Base-by-base conservation (phyloP, 106 monocot genomes). In the Ottelia alismoides region DNA sequence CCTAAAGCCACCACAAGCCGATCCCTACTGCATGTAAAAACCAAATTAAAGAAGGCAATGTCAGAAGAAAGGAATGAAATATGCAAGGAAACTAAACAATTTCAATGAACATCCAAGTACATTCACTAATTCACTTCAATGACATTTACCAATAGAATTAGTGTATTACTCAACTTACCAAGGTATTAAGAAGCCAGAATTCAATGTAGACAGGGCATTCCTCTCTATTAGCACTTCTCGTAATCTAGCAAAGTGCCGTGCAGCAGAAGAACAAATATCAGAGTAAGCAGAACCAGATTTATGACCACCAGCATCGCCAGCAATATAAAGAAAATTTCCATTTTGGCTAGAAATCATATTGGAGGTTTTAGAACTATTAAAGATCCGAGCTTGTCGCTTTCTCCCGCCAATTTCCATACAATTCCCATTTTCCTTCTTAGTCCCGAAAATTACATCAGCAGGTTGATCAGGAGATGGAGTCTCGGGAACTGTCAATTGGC, bases 401-500 rank as follows among this genome's bases (percentile, higher is more conserved):
- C 80, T 77, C 45, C 55, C 79, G 11, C 77, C 90, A 1, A 60
- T 30, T 52, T 99, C 85, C 24, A 82, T 58, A 21, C 55, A 48
- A 25, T 72, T 71, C 7, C 72, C 79, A 56, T 59, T 74, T 16
- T 90, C 90, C 65, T 85, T 85, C 74, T 90, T 76, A 12, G 47
- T 45, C 16, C 72, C 81, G 55, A 64, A 64, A 30, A 51, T 11
- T 18, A 31, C 57, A 60, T 99, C 90, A 64, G 47, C 55, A 26
- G 86, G 82, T 49, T 64, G 66, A 74, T 99, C 98, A 31, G 98
- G 98, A 1, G 98, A 99, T 54, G 98, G 98, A 3, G 98, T 99
- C 70, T 99, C 90, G 1, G 98, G 98, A 43, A 99, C 75, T 28
- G 98, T 99, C 74, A 99, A 49, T 53, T 86, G 90, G 53, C 82